Evolutionary conservation across 768 basidiomycete species (phyloP), one percentile per base, ranked within the genome.

Genomic region (Collybiopsis confluens): DNA sequence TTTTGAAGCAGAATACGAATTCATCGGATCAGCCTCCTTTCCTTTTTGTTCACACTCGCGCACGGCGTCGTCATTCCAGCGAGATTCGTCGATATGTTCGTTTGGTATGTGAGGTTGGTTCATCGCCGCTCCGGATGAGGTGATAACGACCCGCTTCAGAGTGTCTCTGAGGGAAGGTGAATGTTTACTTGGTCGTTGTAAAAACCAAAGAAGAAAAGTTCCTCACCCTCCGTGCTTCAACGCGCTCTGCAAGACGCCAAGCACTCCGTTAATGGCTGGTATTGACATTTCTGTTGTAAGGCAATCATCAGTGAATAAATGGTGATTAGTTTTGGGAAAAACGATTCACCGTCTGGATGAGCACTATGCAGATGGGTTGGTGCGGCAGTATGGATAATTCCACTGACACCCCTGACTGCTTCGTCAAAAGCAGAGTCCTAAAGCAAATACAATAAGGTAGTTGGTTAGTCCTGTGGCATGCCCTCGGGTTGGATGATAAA

Each of bases 251-350:
- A 92, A 69, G 13, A 92, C 72, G 5, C 81, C 74, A 1, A 79
- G 60, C 0, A 90, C 92, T 1, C 90, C 90, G 2, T 80, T 69
- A 3, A 92, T 78, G 23, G 90, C 90, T 4, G 91, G 90, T 16
- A 64, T 66, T 57, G 90, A 82, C 36, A 89, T 60, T 56, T 88
- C 84, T 85, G 18, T 20, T 6, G 3, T 42, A 40, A 11, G 20
- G 18, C 26, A 28, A 13, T 16, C 16, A 33, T 18, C 11, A 8
- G 24, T 33, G 28, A 44, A 54, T 11, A 26, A 40, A 20, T 6
- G 13, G 5, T 33, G 5, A 13, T 6, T 13, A 33, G 5, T 13
- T 6, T 38, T 33, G 15, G 13, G 30, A 5, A 33, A 6, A 8
- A 18, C 27, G n/a, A 35, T 28, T 24, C 44, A 68, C 68, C 63